Evolutionary conservation across 2,329 filamentous ascomycete species (phyloP).

Genomic region (Alternaria brassicicola): DNA sequence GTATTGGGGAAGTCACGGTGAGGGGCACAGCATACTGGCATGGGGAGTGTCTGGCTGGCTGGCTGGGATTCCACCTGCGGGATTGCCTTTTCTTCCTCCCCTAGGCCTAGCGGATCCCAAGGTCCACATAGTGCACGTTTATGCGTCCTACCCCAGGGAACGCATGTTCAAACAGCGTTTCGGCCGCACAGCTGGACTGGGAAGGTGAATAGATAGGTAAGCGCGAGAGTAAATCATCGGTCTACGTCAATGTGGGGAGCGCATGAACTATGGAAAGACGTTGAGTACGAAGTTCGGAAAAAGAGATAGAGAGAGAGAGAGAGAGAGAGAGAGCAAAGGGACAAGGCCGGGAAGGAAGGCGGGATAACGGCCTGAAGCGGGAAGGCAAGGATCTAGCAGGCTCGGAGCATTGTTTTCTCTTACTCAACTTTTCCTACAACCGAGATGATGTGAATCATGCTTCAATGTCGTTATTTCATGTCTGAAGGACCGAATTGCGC

Average conservation of each 20-base stretch:
- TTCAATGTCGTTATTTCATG: constrained; percentile 1
- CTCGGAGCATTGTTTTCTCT: constrained; percentile 18
- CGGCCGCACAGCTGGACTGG: constrained; percentile 11
- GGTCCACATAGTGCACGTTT: background rate
- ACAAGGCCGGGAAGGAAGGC: constrained; percentile 5
- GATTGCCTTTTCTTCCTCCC: background rate
- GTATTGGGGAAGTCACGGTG: background rate
- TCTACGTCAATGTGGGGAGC: background rate
- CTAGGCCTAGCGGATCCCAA: background rate
- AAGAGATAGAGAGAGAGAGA: background rate
- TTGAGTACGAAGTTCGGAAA: background rate
- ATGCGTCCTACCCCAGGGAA: background rate
- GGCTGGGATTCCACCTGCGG: background rate
- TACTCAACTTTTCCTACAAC: background rate
- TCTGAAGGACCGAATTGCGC: constrained; percentile 7
- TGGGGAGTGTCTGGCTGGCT: background rate
- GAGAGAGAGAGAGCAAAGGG: background rate
- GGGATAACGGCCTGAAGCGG: constrained; percentile 24
- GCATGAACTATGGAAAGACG: background rate
- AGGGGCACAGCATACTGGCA: background rate
- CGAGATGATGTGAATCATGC: background rate
- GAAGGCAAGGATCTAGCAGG: constrained; percentile 22
- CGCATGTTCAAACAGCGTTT: constrained; percentile 3
- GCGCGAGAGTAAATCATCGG: constrained; percentile 5
- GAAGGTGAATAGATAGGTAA: constrained; percentile 22